These are phyloP conservation scores for Citrus unshiu DNA, from an alignment of 345 rosid genomes.

Conservation along the genomic window DNA sequence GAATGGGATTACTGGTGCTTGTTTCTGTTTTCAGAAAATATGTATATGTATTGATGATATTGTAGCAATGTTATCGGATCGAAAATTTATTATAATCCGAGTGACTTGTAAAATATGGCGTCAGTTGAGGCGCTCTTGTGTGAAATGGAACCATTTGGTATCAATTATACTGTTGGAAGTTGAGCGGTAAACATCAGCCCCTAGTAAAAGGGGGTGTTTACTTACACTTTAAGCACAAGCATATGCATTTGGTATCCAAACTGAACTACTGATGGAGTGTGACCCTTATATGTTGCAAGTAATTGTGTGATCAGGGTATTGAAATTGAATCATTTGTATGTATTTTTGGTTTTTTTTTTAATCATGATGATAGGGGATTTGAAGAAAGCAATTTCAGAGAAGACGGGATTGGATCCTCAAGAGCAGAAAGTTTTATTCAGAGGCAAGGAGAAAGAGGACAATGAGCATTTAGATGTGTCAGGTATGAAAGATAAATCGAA, in stretches of 20 bases:
- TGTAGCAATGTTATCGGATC: too few species aligned
- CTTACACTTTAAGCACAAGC: not conserved
- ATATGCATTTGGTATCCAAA: not conserved
- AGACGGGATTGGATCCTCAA: constrained; percentile 45
- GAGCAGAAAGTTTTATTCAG: constrained; percentile 61
- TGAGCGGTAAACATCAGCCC: too few species aligned
- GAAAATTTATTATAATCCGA: not conserved
- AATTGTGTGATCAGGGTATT: not conserved
- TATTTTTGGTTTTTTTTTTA: not conserved
- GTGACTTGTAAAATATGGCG: not conserved
- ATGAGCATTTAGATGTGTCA: constrained; percentile 44
- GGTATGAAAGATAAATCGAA: constrained; percentile 74
- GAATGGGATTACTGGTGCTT: not conserved
- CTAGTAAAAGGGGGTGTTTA: not conserved
- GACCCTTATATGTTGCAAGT: not conserved
- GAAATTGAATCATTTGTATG: not conserved
- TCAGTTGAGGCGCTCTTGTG: too few species aligned
- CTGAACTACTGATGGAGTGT: not conserved
- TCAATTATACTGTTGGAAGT: too few species aligned
- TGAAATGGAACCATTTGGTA: too few species aligned
- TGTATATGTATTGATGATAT: not conserved
- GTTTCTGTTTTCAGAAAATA: not conserved
- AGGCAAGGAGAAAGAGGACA: constrained; percentile 71
- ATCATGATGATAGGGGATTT: constrained; percentile 49
- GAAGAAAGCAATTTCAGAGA: constrained; percentile 49